Evolutionary conservation across 1,139 yeast genomes (phyloP).

Genomic region (Blastobotrys raffinosifermentans): DNA sequence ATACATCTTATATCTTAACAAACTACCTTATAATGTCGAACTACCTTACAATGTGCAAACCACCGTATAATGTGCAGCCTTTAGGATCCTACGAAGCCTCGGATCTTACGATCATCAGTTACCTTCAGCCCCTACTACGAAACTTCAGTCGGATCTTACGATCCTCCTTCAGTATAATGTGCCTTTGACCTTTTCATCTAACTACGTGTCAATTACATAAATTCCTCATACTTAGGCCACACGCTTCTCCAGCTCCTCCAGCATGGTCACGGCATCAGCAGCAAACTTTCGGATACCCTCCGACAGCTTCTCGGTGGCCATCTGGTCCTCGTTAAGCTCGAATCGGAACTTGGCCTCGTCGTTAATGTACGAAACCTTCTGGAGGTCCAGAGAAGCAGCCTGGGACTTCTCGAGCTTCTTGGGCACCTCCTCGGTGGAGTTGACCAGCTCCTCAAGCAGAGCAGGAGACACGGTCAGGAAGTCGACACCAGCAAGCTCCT

Average conservation of each 20-base stretch:
- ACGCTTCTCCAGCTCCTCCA: conserved; percentile 66
- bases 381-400: conserved; percentile 47
- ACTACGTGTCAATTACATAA: too few relatives aligned
- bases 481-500: conserved; percentile 96
- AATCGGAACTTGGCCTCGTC: conserved; percentile 90
- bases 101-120: too few relatives aligned
- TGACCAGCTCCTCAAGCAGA: conserved; percentile 81
- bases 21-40: too few relatives aligned
- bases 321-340: conserved; percentile 89
- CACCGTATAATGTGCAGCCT: too few relatives aligned
- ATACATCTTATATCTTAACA: too few relatives aligned
- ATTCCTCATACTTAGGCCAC: too few relatives aligned
- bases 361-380: conserved; percentile 74
- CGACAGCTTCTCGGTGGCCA: conserved; percentile 97
- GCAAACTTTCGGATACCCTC: conserved; percentile 98
- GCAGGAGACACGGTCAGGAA: conserved; percentile 93
- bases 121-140: too few relatives aligned
- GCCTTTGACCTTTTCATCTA: too few relatives aligned
- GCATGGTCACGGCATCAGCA: conserved; percentile 84
- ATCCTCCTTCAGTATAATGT: too few relatives aligned
- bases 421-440: conserved; percentile 75
- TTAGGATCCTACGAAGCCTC: too few relatives aligned
- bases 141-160: too few relatives aligned
- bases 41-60: too few relatives aligned
- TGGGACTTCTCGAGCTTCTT: conserved; percentile 65